Evolutionary conservation across 305 asterid species (phyloP).

Genomic region (Fraxinus ornus): DNA sequence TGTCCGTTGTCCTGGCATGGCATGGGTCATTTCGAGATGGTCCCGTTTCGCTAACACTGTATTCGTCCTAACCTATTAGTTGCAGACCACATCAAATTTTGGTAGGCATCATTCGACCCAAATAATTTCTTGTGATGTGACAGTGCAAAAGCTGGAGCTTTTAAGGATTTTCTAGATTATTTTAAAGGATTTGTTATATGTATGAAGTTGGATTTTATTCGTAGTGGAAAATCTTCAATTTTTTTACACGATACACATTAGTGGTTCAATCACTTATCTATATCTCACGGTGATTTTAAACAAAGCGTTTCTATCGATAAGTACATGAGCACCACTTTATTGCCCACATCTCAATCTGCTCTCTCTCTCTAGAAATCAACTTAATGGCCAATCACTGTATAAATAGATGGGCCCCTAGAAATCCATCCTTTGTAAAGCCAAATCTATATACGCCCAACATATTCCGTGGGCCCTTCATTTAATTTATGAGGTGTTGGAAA

Average conservation of each 20-base stretch:
- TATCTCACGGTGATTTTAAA: background rate
- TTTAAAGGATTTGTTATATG: background rate
- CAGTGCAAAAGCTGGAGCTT: background rate
- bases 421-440: no score
- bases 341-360: background rate
- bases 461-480: conserved; percentile 10
- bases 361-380: background rate
- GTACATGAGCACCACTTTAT: background rate
- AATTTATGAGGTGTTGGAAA: background rate
- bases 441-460: background rate
- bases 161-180: background rate
- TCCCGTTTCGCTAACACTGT: no score
- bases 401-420: background rate
- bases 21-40: background rate
- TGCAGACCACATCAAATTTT: background rate
- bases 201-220: background rate
- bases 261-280: background rate
- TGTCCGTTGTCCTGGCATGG: background rate
- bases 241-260: background rate
- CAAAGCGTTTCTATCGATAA: background rate
- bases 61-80: background rate
- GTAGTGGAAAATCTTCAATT: background rate
- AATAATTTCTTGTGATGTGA: background rate
- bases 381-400: background rate
- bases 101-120: background rate